phyloP scores from a whole-genome alignment of 805 yeast genomes.

The Ascoidea rubescens region DNA sequence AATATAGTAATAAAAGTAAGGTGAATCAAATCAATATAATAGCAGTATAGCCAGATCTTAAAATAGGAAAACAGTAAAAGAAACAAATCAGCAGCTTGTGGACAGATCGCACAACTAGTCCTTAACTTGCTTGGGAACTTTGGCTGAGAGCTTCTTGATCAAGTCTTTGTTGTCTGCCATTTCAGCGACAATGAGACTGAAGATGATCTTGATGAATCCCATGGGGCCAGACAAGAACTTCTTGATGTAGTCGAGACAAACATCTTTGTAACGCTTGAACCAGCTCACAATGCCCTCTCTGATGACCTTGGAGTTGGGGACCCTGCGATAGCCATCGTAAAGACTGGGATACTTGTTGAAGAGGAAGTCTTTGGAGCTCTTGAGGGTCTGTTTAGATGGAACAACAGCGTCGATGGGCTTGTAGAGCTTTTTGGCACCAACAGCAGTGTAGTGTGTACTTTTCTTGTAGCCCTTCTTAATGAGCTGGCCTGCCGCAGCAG shows the following conservation, averaged over 20 bases:
- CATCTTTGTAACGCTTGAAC: background rate
- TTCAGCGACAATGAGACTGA: background rate
- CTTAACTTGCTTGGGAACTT: too few species aligned
- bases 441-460: background rate
- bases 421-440: background rate
- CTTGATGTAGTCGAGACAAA: background rate
- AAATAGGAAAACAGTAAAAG: too few species aligned
- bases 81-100: too few species aligned
- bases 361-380: too few species aligned
- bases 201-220: background rate
- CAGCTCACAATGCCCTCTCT: background rate
- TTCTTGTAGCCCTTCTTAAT: background rate
- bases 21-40: too few species aligned
- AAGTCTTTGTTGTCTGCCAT: background rate
- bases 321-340: background rate
- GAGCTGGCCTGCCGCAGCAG: background rate
- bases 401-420: background rate
- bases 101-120: too few species aligned
- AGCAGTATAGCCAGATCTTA: too few species aligned
- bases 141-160: too few species aligned
- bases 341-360: background rate
- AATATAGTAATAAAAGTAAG: too few species aligned
- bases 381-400: background rate
- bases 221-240: background rate
- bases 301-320: background rate